phyloP scores from a whole-genome alignment of 129 eudicot genomes.

The Tagetes patula region DNA sequence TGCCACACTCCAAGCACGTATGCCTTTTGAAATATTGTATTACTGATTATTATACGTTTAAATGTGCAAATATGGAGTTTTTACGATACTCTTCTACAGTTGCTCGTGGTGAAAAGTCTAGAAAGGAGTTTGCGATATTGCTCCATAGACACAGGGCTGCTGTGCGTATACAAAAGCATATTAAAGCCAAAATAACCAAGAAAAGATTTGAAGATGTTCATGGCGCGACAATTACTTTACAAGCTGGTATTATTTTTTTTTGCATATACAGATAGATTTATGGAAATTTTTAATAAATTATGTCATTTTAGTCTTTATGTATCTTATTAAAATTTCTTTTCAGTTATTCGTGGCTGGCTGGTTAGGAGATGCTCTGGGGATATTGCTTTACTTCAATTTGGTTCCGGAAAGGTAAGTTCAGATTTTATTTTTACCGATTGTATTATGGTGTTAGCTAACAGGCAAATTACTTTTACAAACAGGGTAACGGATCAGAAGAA shows the following conservation, averaged over 20 bases:
- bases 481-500: constrained; percentile 83
- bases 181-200: constrained; percentile 50
- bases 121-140: constrained; percentile 68
- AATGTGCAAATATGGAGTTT: constrained; percentile 1
- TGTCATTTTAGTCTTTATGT: neutral
- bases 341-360: constrained; percentile 96
- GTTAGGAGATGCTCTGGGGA: constrained; percentile 95
- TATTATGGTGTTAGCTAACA: neutral
- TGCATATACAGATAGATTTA: neutral
- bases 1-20: constrained; percentile 78
- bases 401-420: constrained; percentile 62
- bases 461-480: constrained; percentile 27
- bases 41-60: neutral
- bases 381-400: constrained; percentile 72
- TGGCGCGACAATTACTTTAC: constrained; percentile 60
- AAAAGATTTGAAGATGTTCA: constrained; percentile 41
- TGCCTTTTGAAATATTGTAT: constrained; percentile 6
- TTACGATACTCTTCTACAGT: constrained; percentile 39
- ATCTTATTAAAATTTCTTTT: constrained; percentile 16
- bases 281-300: neutral
- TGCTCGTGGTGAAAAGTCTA: constrained; percentile 73
- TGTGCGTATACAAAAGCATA: constrained; percentile 63
- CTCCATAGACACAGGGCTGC: constrained; percentile 85
- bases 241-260: constrained; percentile 56
- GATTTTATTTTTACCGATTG: neutral